phyloP scores from a whole-genome alignment of 352 stramenopile genomes.

The Phytophthora pini region DNA sequence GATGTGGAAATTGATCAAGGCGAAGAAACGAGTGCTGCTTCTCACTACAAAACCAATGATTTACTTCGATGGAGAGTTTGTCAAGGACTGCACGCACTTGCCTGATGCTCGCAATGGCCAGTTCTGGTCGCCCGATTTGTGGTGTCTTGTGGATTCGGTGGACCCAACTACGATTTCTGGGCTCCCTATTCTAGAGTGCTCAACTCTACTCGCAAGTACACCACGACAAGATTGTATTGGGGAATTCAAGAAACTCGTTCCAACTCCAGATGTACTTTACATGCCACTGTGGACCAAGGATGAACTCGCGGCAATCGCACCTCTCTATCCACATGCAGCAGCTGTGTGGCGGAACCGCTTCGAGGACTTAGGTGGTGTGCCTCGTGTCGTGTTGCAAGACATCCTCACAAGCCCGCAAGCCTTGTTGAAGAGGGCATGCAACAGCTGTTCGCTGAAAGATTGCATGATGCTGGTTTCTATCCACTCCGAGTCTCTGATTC shows the following conservation, averaged over 20 bases:
- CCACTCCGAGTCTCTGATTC: no score
- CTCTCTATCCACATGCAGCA: not conserved
- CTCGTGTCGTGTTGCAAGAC: no score
- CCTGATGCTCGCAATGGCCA: no score
- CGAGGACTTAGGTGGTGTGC: no score
- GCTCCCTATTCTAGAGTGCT: not conserved
- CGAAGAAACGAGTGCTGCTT: constrained; percentile 39
- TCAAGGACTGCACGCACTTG: no score
- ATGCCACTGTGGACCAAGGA: not conserved
- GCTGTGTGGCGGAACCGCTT: no score
- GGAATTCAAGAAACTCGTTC: not conserved
- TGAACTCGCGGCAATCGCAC: not conserved
- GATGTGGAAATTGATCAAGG: constrained; percentile 44
- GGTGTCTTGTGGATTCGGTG: constrained; percentile 40
- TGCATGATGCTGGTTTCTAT: no score
- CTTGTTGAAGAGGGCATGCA: no score
- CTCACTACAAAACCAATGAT: constrained; percentile 6
- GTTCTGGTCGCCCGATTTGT: constrained; percentile 36
- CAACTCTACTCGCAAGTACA: not conserved
- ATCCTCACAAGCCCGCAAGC: no score
- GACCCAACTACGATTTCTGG: constrained; percentile 25
- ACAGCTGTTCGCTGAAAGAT: no score
- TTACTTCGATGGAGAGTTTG: constrained; percentile 33
- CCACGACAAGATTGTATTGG: not conserved
- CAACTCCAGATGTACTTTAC: not conserved